phyloP scores from a whole-genome alignment of 305 asterid species.

The Solanum hybrid region DNA sequence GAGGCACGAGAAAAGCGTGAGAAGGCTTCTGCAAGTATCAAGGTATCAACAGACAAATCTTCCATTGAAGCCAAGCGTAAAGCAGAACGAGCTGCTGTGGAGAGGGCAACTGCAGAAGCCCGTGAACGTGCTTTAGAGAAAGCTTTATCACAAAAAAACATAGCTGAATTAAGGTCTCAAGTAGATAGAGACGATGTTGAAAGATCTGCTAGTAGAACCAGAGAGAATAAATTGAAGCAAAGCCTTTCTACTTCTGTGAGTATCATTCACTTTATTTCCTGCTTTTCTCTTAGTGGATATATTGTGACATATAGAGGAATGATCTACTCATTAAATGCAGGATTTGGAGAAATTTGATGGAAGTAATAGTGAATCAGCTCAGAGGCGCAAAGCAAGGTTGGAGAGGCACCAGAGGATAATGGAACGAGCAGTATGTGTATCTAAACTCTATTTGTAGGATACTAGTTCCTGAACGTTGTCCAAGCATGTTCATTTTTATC shows the following conservation, averaged over 20 bases:
- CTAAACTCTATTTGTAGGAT: conserved; percentile 3
- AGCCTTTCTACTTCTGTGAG: conserved; percentile 70
- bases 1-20: conserved; percentile 61
- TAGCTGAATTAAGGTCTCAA: conserved; percentile 36
- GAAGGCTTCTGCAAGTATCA: conserved; percentile 36
- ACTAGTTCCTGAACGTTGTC: conserved; percentile 8
- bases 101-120: conserved; percentile 90
- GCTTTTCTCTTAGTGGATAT: neutral
- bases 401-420: conserved; percentile 95
- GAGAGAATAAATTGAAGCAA: conserved; percentile 52
- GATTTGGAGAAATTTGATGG: conserved; percentile 60
- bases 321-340: conserved; percentile 32
- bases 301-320: conserved; percentile 9
- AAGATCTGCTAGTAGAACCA: conserved; percentile 33
- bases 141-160: conserved; percentile 62
- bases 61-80: conserved; percentile 60
- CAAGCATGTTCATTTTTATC: neutral
- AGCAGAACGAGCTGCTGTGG: conserved; percentile 97
- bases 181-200: conserved; percentile 29
- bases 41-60: conserved; percentile 35
- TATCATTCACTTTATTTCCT: conserved; percentile 14
- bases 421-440: conserved; percentile 80
- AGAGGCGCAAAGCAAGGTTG: conserved; percentile 79
- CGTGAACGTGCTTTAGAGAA: conserved; percentile 92
- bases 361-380: conserved; percentile 58